A percentile compares a stretch with the other conserved stretches of the same genome.
phyloP scores from a whole-genome alignment of 148 eudicot genomes.

The Vaccinium vitisidaea region DNA sequence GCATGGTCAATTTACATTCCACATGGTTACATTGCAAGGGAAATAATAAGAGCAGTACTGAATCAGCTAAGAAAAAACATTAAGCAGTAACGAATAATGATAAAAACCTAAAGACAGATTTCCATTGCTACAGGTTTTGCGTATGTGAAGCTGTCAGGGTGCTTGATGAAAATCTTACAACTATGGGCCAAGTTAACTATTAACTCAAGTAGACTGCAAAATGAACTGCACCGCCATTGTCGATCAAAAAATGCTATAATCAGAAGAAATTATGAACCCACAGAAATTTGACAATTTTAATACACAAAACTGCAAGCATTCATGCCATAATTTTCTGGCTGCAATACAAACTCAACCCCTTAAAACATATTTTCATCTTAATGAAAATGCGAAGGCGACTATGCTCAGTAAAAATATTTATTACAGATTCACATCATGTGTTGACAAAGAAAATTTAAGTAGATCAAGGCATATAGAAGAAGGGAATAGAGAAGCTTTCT shows the following conservation, averaged over 20 bases:
- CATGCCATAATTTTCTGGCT: background rate
- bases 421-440: background rate
- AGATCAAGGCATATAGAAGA: background rate
- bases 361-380: background rate
- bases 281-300: background rate
- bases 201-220: background rate
- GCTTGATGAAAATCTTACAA: background rate
- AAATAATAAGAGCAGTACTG: background rate
- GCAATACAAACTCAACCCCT: constrained; percentile 4
- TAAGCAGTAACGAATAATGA: background rate
- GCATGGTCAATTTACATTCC: background rate
- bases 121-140: background rate
- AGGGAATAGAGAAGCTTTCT: constrained; percentile 25
- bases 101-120: background rate
- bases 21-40: background rate
- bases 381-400: background rate
- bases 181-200: background rate
- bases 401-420: background rate
- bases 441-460: background rate
- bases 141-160: background rate
- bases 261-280: background rate
- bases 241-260: background rate
- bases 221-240: background rate
- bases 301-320: background rate
- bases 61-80: background rate